Conservation (phyloP, 768 basidiomycete species). For the Russula abietina region DNA sequence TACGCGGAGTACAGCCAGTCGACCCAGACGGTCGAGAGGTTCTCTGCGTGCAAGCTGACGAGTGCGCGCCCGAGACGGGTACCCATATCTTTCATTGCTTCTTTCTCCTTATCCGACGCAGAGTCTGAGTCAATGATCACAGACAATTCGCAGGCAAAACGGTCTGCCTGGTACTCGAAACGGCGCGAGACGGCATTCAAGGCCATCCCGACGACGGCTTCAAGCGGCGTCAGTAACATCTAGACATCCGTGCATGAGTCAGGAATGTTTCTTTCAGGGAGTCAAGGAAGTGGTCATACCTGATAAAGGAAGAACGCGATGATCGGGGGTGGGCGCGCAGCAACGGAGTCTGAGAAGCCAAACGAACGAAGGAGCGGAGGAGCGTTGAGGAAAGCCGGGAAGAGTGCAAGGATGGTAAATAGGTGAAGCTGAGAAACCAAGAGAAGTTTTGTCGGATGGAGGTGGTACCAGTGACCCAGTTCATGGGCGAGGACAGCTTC, state of each 20-base stretch:
- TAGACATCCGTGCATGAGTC: constrained; percentile 26
- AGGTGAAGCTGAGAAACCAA: constrained; percentile 82
- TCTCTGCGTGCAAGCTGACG: constrained; percentile 83
- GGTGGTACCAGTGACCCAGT: constrained; percentile 92
- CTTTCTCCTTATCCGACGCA: constrained; percentile 38
- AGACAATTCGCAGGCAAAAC: constrained; percentile 72
- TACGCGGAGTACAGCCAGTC: constrained; percentile 96
- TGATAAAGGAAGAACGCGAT: constrained; percentile 86
- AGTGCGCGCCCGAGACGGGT: constrained; percentile 78
- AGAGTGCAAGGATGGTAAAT: constrained; percentile 77
- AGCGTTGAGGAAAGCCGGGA: constrained; percentile 85
- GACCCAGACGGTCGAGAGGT: constrained; percentile 88
- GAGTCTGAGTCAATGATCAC: constrained; percentile 27
- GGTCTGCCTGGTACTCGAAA: constrained; percentile 92
- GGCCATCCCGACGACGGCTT: constrained; percentile 61
- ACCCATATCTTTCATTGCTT: constrained; percentile 78
- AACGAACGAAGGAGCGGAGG: constrained; percentile 75
- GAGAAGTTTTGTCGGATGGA: constrained; percentile 87
- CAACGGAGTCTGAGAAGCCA: constrained; percentile 63
- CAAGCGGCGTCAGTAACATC: constrained; percentile 79
- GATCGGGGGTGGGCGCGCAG: constrained; percentile 68
- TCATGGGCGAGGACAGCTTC: constrained; percentile 98
- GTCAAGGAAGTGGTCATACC: constrained; percentile 30
- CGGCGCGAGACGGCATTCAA: constrained; percentile 80
- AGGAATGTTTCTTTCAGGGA: neutral